These are phyloP conservation scores for Lagenidium sp. DNA, from an alignment of 352 stramenopile genomes.

Conservation along the genomic window DNA sequence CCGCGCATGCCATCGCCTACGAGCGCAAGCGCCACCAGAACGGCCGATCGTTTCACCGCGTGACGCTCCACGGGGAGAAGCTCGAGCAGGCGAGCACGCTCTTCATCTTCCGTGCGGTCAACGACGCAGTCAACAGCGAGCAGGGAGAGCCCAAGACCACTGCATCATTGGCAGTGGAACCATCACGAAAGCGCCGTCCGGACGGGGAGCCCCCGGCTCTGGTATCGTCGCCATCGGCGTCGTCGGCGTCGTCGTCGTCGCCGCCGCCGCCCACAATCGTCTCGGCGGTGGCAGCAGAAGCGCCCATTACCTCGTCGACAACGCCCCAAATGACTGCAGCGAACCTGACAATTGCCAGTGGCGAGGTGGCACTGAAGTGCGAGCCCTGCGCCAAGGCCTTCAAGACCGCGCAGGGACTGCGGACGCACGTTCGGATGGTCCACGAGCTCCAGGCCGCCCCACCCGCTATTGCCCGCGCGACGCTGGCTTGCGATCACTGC, in stretches of 20 bases:
- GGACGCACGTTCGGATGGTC: constrained; percentile 81
- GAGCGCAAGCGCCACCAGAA: constrained; percentile 86
- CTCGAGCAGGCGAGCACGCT: constrained; percentile 55
- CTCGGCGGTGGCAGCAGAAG: too few relatives aligned
- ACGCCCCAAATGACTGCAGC: neutral
- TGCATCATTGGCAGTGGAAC: neutral
- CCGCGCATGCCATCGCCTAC: constrained; percentile 30
- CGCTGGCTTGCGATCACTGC: constrained; percentile 31
- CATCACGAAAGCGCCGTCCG: too few relatives aligned
- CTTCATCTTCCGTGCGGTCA: constrained; percentile 33
- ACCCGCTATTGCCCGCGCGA: neutral
- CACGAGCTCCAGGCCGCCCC: constrained; percentile 47
- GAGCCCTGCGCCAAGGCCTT: constrained; percentile 52
- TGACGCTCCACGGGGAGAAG: constrained; percentile 60
- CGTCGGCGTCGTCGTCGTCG: neutral
- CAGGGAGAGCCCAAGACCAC: neutral
- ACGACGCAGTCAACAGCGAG: neutral
- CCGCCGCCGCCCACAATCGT: too few relatives aligned
- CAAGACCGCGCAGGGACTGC: constrained; percentile 57
- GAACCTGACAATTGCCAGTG: constrained; percentile 3
- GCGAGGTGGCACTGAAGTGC: constrained; percentile 23
- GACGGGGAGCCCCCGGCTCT: too few relatives aligned
- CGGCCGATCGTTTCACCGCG: constrained; percentile 77
- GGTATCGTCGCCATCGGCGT: too few relatives aligned
- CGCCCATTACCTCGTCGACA: neutral